Base-by-base conservation (phyloP, 2,329 filamentous ascomycete genomes). In the Pochonia chlamydosporia region DNA sequence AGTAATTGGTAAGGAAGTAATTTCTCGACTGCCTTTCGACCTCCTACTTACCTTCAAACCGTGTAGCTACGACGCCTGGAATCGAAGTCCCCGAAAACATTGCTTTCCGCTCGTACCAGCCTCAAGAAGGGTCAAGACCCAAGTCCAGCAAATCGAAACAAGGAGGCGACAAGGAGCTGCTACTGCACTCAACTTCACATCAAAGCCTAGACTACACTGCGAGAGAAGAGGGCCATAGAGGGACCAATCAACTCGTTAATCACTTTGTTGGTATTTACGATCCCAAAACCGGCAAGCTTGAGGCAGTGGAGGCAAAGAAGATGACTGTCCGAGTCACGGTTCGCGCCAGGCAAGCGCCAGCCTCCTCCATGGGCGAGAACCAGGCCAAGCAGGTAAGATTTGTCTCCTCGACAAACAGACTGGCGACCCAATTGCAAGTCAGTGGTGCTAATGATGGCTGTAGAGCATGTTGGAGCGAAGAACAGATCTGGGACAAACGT, bases 401-500 rank as follows among this genome's bases (percentile, higher is more conserved):
- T 2, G 14, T 7, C 14, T 25, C 8, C 14, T 11, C 23, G 10
- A 28, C n/a, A 25, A 45, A 33, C 61, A 11, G 13, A 6, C 1
- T 10, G n/a, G 10, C n/a, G 7, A 9, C 30, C 6, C 6, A 39
- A 23, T 23, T 3, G 20, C 5, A 39, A 23, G 35, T 39, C 18
- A 4, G 16, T 11, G 35, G 13, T 23, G 35, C 35, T 39, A 21
- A 39, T 18, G 6, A 18, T 7, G 4, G 7, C 2, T 21, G 16
- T 56, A 84, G 80, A 77, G 71, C 39, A 77, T 76, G 58, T 69
- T 76, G 57, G 78, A 84, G 24, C 78, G 79, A 60, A 80, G 79
- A 56, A 84, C 82, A 56, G 79, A 84, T 2, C 80, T 95, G 11
- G 87, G 86, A 35, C 77, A 87, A 57, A 82, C 85, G 26, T 95